A percentile compares a stretch with the other conserved stretches of the same genome.
Evolutionary conservation across 768 basidiomycete species (phyloP).

Genomic region (Hortiboletus flavorubellus): DNA sequence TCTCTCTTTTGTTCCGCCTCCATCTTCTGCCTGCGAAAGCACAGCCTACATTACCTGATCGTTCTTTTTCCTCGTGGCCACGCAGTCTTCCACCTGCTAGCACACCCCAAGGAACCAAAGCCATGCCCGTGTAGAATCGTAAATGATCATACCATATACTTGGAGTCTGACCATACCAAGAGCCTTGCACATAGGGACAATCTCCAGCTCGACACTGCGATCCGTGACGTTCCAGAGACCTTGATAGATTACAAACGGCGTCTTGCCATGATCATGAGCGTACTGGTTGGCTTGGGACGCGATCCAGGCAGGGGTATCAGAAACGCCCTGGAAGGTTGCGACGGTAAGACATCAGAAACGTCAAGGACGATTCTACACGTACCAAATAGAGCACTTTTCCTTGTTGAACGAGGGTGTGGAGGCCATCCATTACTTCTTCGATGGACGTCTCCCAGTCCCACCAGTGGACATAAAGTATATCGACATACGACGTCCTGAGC

Average conservation of each 20-base stretch:
- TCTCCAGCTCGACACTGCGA: slow-evolving; percentile 44
- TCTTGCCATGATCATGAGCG: slow-evolving; percentile 38
- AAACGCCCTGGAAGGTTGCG: slow-evolving; percentile 18
- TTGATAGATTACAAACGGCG: slow-evolving; percentile 46
- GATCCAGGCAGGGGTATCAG: slow-evolving; percentile 39
- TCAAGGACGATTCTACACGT: background rate
- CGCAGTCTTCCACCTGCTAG: slow-evolving; percentile 28
- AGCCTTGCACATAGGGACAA: slow-evolving; percentile 33
- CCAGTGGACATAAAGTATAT: slow-evolving; percentile 30
- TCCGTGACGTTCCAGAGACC: slow-evolving; percentile 33
- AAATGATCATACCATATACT: too few relatives aligned
- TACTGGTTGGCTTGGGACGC: slow-evolving; percentile 42
- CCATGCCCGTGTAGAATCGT: slow-evolving; percentile 23
- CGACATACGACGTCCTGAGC: slow-evolving; percentile 25
- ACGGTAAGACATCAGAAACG: background rate
- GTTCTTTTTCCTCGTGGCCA: slow-evolving; percentile 29
- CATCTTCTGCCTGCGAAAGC: slow-evolving; percentile 22
- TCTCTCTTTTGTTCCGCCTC: slow-evolving; percentile 46
- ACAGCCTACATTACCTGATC: slow-evolving; percentile 15
- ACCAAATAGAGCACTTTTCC: slow-evolving; percentile 40
- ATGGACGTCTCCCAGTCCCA: slow-evolving; percentile 38
- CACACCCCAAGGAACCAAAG: slow-evolving; percentile 39
- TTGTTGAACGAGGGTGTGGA: slow-evolving; percentile 36
- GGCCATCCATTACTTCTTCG: slow-evolving; percentile 38
- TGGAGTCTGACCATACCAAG: too few relatives aligned